Base-by-base conservation (phyloP, 2,329 filamentous ascomycete genomes). In the Xylariaceae sp. region DNA sequence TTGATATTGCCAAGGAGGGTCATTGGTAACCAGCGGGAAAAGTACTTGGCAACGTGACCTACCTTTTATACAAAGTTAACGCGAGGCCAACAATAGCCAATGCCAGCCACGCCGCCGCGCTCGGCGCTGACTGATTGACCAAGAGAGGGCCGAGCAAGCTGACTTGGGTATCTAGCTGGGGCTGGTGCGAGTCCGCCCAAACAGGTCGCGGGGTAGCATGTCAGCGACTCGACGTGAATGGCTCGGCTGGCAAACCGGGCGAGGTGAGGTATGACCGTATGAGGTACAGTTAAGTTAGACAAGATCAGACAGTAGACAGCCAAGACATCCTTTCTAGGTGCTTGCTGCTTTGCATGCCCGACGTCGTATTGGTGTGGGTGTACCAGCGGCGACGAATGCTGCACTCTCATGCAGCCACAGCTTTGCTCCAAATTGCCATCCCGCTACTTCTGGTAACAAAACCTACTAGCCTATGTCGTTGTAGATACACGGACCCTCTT, bases 311-410 rank as follows among this genome's bases (percentile, higher is more conserved):
- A 27, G 22, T 27, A 27, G 22, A 27, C 22, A 27, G 22, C 22
- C 22, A 27, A 27, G 22, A 7, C 22, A 27, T 27, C 22, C 22
- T 7, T 27, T 27, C 22, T 27, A 27, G 22, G 7, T 27, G 22
- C 22, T 27, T 49, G 36, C 36, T 45, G 45, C 30, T 18, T 45
- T 42, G 41, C 48, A 31, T 40, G 44, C 31, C 47, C 44, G 47
- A 53, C 47, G 51, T 50, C 39, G 51, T 42, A 53, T 51, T 47
- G n/a, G 32, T 44, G 32, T 45, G 17, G 41, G 32, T 50, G 38
- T 35, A 27, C 17, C 41, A 15, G 11, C 39, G 22, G 27, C 4
- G 14, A 43, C 14, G 22, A 50, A 38, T n/a, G 42, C 44, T n/a
- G 27, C 11, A 39, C 15, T 36, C 31, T 41, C 14, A 38, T 32